Percentiles rank a stretch among this genome's conserved stretches.
phyloP scores from a whole-genome alignment of 495 filamentous ascomycete genomes.

The Talaromyces thailandensis region DNA sequence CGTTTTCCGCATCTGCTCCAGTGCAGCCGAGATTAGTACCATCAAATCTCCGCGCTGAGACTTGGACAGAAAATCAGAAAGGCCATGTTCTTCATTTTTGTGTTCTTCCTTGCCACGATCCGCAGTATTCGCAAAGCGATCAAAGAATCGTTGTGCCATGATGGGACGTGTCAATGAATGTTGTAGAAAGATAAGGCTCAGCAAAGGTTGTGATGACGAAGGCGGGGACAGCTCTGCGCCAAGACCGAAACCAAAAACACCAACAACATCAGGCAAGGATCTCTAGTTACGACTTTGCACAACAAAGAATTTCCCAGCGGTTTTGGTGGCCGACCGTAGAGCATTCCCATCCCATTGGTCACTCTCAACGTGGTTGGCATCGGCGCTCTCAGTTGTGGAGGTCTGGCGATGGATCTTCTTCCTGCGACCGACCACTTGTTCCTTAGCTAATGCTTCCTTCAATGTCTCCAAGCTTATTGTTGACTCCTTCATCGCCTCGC shows the following conservation, averaged over 20 bases:
- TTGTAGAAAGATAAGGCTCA: not conserved
- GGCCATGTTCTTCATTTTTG: slow-evolving; percentile 24
- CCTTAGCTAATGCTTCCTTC: slow-evolving; percentile 42
- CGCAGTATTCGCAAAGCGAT: not conserved
- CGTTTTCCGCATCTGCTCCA: slow-evolving; percentile 33
- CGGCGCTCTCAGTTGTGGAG: slow-evolving; percentile 8
- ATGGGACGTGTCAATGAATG: not conserved
- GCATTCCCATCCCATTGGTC: slow-evolving; percentile 55
- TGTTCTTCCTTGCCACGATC: not conserved
- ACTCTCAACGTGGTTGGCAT: slow-evolving; percentile 27
- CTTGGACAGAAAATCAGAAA: slow-evolving; percentile 41
- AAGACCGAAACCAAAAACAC: not conserved
- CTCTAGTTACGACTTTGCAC: slow-evolving; percentile 51
- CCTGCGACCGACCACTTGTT: slow-evolving; percentile 43
- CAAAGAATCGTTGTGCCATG: not conserved
- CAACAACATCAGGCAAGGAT: not conserved
- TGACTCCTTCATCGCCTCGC: slow-evolving; percentile 39
- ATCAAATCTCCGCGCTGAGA: slow-evolving; percentile 41
- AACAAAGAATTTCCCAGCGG: slow-evolving; percentile 66
- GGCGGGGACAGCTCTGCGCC: not conserved
- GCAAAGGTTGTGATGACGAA: no score
- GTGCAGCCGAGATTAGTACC: slow-evolving; percentile 33
- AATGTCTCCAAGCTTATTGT: slow-evolving; percentile 44
- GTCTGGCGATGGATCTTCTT: slow-evolving; percentile 33
- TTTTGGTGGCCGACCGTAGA: slow-evolving; percentile 54